These are phyloP conservation scores for Leptographium procerum DNA, from an alignment of 2,329 filamentous ascomycete genomes.

Conservation along the genomic window DNA sequence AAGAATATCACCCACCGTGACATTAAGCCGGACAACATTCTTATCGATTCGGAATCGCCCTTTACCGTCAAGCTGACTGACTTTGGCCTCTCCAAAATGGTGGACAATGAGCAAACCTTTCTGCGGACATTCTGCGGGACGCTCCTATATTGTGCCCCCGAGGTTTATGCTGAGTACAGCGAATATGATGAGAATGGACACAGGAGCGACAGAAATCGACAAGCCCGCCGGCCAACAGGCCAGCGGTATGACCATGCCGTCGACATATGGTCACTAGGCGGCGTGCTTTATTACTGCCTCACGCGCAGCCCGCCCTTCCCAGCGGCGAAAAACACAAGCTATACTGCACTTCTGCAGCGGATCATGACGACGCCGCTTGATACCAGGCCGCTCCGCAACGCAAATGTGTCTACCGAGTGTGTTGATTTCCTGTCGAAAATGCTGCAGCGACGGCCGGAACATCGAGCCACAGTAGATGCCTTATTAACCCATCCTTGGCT, in stretches of 20 bases:
- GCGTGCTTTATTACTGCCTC: slow-evolving; percentile 81
- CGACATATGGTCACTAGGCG: slow-evolving; percentile 92
- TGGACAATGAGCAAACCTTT: slow-evolving; percentile 82
- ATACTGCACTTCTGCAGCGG: slow-evolving; percentile 67
- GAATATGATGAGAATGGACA: slow-evolving; percentile 62
- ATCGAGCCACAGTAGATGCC: slow-evolving; percentile 61
- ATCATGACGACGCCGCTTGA: slow-evolving; percentile 75
- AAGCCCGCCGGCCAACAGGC: slow-evolving; percentile 39
- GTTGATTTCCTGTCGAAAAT: slow-evolving; percentile 69
- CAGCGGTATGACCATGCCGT: slow-evolving; percentile 82
- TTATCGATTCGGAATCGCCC: slow-evolving; percentile 63
- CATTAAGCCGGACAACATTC: slow-evolving; percentile 95
- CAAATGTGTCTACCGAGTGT: slow-evolving; percentile 50
- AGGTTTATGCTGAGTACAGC: slow-evolving; percentile 72
- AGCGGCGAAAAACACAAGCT: slow-evolving; percentile 62
- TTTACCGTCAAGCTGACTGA: slow-evolving; percentile 86
- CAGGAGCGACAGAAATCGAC: slow-evolving; percentile 49
- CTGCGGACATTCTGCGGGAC: slow-evolving; percentile 95
- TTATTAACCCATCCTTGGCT: slow-evolving; percentile 70
- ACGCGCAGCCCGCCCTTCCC: slow-evolving; percentile 71
- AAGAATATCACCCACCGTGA: slow-evolving; percentile 95
- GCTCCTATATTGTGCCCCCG: slow-evolving; percentile 87
- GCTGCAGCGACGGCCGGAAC: slow-evolving; percentile 67
- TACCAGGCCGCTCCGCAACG: slow-evolving; percentile 46
- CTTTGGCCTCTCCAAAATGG: slow-evolving; percentile 91